Conservation (phyloP, 805 yeast genomes). For the Candida morakotiae region DNA sequence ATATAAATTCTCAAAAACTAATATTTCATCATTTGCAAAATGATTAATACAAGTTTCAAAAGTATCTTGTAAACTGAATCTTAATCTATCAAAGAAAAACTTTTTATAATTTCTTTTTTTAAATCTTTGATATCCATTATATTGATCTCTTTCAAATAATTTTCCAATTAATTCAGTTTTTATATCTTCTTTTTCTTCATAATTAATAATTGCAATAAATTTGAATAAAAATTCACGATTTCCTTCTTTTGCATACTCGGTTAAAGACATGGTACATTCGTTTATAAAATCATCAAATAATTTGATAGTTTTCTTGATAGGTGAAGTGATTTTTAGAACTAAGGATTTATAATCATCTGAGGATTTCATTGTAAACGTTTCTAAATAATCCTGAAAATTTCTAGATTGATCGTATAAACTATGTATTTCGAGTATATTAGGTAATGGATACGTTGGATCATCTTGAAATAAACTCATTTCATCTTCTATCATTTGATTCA, state of each 20-base stretch:
- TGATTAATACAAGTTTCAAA: conserved; percentile 62
- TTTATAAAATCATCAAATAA: conserved; percentile 63
- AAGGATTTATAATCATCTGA: conserved; percentile 67
- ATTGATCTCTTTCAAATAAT: conserved; percentile 19
- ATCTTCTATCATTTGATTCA: conserved; percentile 50
- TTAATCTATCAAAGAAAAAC: conserved; percentile 56
- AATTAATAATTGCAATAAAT: conserved; percentile 71
- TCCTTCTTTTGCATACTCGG: conserved; percentile 69
- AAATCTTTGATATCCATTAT: conserved; percentile 20
- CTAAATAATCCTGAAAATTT: conserved; percentile 75
- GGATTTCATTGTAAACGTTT: conserved; percentile 42
- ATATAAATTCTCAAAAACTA: conserved; percentile 63
- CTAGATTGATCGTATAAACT: conserved; percentile 64
- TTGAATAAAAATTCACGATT: conserved; percentile 67
- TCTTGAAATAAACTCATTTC: conserved; percentile 32
- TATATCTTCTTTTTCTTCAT: conserved; percentile 76
- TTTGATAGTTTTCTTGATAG: conserved; percentile 43
- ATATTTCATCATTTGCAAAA: conserved; percentile 47
- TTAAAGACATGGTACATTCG: conserved; percentile 61
- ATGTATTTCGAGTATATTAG: conserved; percentile 63
- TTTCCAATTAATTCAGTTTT: conserved; percentile 35
- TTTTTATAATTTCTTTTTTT: conserved; percentile 56
- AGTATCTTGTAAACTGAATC: conserved; percentile 58
- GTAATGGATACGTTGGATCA: conserved; percentile 40
- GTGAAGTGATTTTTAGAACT: conserved; percentile 51